Evolutionary conservation across 371 early-diverging fungal genomes (phyloP), one percentile per base, ranked within the genome.

Genomic region (Apophysomyces variabilis): DNA sequence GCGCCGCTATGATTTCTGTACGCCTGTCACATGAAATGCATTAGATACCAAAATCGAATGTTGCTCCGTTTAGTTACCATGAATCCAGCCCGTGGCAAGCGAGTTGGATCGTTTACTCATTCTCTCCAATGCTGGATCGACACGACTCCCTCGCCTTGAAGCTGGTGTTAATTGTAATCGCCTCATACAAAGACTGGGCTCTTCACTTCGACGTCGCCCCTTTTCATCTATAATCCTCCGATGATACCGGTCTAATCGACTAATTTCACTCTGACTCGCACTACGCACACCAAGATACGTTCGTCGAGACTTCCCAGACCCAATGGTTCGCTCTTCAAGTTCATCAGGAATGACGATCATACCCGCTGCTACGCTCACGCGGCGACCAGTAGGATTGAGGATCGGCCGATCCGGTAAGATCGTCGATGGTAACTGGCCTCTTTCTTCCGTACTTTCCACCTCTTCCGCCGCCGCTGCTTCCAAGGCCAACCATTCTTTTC

Each of bases 361-460:
- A 58, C 86, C 86, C 26, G 86, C 86, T 8, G 86, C 84, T 4
- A 84, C 82, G 61, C 83, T 84, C 5, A 86, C 82, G 35, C 86
- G 78, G 66, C 86, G 80, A 44, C 81, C 83, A 0, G 76, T 61
- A 7, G 82, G 76, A 60, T 81, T 78, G 2, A 81, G 43, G n/a
- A 81, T 76, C 13, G 76, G 73, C 37, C 59, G 61, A 58, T 78
- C 74, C 3, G 79, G 79, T 32, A 78, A 44, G 74, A 78, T 71
- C 41, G 63, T 73, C 4, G 71, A 64, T 4, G 79, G 79, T 14
- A 71, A 62, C 12, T 72, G 54, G 36, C 72, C 72, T 16, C 67
- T 71, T 1, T 61, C 61, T 14, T 62, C 69, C 6, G 47, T 57
- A 4, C 58, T 35, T 37, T 61, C 14, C 21, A 35, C 61, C 5